Conservation (phyloP, 108 stramenopile species). For the Poteriospumella lacustris region DNA sequence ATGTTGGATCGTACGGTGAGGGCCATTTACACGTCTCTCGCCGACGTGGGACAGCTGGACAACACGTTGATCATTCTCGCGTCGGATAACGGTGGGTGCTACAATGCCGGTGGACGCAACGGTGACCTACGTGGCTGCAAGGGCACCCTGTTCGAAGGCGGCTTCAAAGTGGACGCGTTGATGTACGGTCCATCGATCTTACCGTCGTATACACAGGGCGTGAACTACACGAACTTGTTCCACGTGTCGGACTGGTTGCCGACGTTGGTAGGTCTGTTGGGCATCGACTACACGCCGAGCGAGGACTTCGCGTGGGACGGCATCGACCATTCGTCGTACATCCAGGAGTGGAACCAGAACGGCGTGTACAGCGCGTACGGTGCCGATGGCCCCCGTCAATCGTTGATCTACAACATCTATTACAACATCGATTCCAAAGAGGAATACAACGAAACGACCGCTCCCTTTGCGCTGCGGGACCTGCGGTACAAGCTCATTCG, state of each 20-base stretch:
- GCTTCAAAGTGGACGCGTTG: slow-evolving; percentile 27
- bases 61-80: not conserved
- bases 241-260: slow-evolving; percentile 35
- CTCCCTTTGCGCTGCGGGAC: not conserved
- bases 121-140: slow-evolving; percentile 57
- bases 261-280: not conserved
- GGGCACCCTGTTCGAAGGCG: slow-evolving; percentile 58
- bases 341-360: not conserved
- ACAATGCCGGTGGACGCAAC: slow-evolving; percentile 30
- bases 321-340: not conserved
- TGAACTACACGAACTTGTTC: slow-evolving; percentile 19
- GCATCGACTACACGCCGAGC: not conserved
- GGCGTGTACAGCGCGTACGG: too few relatives aligned
- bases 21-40: not conserved
- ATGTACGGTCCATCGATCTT: not conserved
- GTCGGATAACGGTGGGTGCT: slow-evolving; percentile 28
- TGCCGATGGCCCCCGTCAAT: not conserved
- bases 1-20: not conserved
- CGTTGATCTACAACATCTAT: not conserved
- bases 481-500: not conserved
- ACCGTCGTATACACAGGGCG: not conserved
- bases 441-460: not conserved
- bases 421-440: not conserved
- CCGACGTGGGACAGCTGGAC: slow-evolving; percentile 10
- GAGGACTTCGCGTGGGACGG: not conserved